A percentile compares a stretch with the other conserved stretches of the same genome.
Evolutionary conservation across 441 rosid species (phyloP).

Genomic region (Adansonia grandidieri): DNA sequence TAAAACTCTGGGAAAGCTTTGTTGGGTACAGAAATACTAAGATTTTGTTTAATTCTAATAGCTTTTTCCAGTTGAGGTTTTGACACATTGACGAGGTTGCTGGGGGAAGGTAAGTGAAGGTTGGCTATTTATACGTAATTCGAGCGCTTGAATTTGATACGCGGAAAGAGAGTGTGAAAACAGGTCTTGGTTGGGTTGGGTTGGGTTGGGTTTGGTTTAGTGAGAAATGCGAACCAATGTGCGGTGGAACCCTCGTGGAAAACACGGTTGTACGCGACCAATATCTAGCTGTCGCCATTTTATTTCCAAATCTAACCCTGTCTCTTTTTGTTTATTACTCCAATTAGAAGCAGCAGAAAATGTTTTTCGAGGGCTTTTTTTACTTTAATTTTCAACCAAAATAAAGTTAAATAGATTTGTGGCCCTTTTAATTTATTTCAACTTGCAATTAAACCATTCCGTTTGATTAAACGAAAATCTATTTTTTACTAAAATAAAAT

Average conservation of each 20-base stretch:
- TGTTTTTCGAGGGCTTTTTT: background rate
- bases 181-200: background rate
- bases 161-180: conserved; percentile 34
- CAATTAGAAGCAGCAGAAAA: background rate
- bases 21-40: background rate
- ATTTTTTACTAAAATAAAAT: background rate
- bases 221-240: conserved; percentile 16
- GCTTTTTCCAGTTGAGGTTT: background rate
- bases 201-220: background rate
- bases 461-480: background rate
- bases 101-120: background rate
- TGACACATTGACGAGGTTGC: background rate
- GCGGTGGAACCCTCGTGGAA: conserved; percentile 30
- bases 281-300: conserved; percentile 19
- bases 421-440: conserved; percentile 8
- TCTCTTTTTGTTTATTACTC: background rate
- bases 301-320: conserved; percentile 26
- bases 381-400: background rate
- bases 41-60: background rate
- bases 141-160: conserved; percentile 25
- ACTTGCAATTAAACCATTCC: background rate
- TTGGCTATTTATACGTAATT: conserved; percentile 15
- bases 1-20: background rate
- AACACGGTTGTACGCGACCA: conserved; percentile 35
- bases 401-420: background rate